Conservation (phyloP, 768 basidiomycete species). For the Hydnomerulius pinastri region DNA sequence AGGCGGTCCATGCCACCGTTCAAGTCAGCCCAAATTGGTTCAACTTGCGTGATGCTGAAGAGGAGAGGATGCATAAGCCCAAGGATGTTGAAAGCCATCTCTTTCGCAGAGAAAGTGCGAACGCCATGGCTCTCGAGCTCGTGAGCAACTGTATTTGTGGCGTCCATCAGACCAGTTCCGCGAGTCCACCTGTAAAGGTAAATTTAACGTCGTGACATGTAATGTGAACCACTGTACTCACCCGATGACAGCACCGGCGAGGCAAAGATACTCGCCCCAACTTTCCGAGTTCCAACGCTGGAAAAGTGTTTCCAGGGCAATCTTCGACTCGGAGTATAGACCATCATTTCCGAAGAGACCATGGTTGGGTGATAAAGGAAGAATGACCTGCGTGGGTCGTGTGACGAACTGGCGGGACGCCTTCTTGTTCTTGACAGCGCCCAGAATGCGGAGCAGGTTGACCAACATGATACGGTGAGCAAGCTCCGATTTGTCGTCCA, state of each 20-base stretch:
- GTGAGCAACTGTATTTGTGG: slow-evolving; percentile 92
- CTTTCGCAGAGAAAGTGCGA: slow-evolving; percentile 98
- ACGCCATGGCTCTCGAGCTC: slow-evolving; percentile 92
- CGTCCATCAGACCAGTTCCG: slow-evolving; percentile 95
- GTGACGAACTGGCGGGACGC: slow-evolving; percentile 96
- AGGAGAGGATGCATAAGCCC: slow-evolving; percentile 98
- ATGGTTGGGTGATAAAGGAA: slow-evolving; percentile 97
- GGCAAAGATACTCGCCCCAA: slow-evolving; percentile 98
- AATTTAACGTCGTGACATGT: slow-evolving; percentile 11
- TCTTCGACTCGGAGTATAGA: slow-evolving; percentile 97
- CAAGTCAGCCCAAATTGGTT: slow-evolving; percentile 98
- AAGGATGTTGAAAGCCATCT: slow-evolving; percentile 99
- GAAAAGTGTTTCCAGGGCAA: slow-evolving; percentile 96
- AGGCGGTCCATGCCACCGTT: slow-evolving; percentile 99
- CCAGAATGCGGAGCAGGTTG: slow-evolving; percentile 93
- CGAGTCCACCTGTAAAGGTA: slow-evolving; percentile 79
- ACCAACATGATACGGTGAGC: slow-evolving; percentile 99
- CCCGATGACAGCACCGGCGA: slow-evolving; percentile 99
- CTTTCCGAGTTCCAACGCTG: slow-evolving; percentile 97
- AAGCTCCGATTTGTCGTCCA: slow-evolving; percentile 97
- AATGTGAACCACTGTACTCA: slow-evolving; percentile 43
- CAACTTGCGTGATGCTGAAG: slow-evolving; percentile 99
- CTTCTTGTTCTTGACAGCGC: slow-evolving; percentile 98
- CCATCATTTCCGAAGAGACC: slow-evolving; percentile 98
- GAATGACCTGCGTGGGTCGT: slow-evolving; percentile 96